These are phyloP conservation scores for Poteriospumella lacustris DNA, from an alignment of 108 stramenopile genomes.

Conservation along the genomic window DNA sequence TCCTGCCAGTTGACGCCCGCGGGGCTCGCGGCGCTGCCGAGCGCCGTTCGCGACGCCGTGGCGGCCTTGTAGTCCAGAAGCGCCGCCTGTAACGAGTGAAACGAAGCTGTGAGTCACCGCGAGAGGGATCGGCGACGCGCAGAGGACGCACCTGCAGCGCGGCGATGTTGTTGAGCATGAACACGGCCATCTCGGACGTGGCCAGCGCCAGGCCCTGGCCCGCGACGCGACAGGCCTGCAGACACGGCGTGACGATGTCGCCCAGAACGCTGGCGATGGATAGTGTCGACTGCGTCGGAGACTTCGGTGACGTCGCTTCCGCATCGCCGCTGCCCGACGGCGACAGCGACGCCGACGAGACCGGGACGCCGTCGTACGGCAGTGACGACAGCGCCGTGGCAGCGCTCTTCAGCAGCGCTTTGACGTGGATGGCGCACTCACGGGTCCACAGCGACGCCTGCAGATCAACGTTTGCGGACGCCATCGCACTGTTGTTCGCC, in stretches of 20 bases:
- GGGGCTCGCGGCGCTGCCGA: no score
- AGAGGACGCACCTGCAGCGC: not conserved
- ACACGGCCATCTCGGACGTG: slow-evolving; percentile 10
- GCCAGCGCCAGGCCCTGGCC: not conserved
- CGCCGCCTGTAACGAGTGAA: no score
- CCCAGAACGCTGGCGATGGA: slow-evolving; percentile 12
- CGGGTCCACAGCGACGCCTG: not conserved
- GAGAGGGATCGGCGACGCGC: no score
- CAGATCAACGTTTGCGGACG: not conserved
- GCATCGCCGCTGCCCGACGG: not conserved
- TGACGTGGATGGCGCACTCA: not conserved
- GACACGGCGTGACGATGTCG: not conserved
- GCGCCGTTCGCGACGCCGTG: no score
- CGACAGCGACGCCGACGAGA: not conserved
- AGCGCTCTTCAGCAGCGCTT: not conserved
- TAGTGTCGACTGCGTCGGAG: no score
- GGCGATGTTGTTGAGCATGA: slow-evolving; percentile 21
- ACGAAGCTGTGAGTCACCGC: no score
- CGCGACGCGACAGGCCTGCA: not conserved
- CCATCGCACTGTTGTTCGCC: not conserved
- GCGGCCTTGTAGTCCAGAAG: no score
- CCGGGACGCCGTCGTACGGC: not conserved
- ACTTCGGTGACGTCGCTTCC: not conserved
- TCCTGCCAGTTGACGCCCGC: not conserved
- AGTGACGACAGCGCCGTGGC: not conserved